These are phyloP conservation scores for Graphiopsis chlorocephala DNA, from an alignment of 2,329 filamentous ascomycete species.

Conservation along the genomic window DNA sequence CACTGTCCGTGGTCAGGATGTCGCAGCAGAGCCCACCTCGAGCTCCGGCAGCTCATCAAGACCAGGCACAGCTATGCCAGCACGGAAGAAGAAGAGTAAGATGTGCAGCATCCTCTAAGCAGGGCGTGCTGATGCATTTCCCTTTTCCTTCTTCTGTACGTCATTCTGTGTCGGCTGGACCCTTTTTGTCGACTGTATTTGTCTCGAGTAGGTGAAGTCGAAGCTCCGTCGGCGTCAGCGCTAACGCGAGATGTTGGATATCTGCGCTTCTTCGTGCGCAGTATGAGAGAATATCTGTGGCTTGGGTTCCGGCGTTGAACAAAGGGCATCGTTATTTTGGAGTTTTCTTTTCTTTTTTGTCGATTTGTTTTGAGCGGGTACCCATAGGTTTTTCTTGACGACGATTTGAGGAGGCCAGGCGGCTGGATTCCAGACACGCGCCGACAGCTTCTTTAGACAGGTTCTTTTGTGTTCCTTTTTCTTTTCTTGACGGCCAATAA, in stretches of 20 bases:
- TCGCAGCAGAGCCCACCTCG: slow-evolving; percentile 42
- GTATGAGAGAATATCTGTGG: slow-evolving; percentile 17
- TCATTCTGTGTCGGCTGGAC: not conserved
- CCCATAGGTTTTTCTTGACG: slow-evolving; percentile 9
- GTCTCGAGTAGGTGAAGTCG: slow-evolving; percentile 11
- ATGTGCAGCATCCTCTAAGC: slow-evolving; percentile 74
- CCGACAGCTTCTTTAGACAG: slow-evolving; percentile 14
- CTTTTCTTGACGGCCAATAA: slow-evolving; percentile 12
- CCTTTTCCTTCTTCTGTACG: slow-evolving; percentile 6
- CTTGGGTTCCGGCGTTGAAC: slow-evolving; percentile 14
- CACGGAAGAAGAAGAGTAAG: slow-evolving; percentile 76
- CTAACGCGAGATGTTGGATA: slow-evolving; percentile 16
- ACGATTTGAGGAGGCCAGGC: slow-evolving; percentile 1
- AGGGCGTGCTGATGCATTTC: not conserved
- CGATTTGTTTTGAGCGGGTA: slow-evolving; percentile 6
- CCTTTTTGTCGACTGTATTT: slow-evolving; percentile 14
- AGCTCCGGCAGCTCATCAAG: slow-evolving; percentile 20
- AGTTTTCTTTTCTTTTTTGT: not conserved
- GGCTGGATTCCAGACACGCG: slow-evolving; percentile 13
- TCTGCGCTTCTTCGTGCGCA: slow-evolving; percentile 14
- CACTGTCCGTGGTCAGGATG: slow-evolving; percentile 70
- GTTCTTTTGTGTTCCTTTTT: slow-evolving; percentile 8
- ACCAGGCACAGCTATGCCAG: slow-evolving; percentile 25
- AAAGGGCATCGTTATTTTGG: slow-evolving; percentile 12
- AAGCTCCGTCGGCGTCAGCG: not conserved